These are phyloP conservation scores for Turnera subulata DNA, from an alignment of 345 rosid species.

Conservation along the genomic window DNA sequence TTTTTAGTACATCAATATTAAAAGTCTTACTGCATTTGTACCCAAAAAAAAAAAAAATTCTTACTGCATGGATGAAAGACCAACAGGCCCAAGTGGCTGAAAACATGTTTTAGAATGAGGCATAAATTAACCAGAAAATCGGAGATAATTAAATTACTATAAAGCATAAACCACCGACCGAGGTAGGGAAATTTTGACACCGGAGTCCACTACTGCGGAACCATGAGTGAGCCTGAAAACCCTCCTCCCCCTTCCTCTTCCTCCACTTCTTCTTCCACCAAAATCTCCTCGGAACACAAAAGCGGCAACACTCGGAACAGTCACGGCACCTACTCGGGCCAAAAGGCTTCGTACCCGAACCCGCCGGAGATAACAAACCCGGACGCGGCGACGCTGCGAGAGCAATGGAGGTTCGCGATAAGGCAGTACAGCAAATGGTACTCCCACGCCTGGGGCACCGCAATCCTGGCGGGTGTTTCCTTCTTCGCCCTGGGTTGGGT, in stretches of 20 bases:
- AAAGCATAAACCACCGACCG: too few species aligned
- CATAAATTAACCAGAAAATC: too few species aligned
- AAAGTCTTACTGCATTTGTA: too few species aligned
- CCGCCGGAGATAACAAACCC: slow-evolving; percentile 62
- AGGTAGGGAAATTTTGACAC: too few species aligned
- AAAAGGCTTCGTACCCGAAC: slow-evolving; percentile 45
- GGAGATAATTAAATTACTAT: too few species aligned
- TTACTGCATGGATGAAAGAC: too few species aligned
- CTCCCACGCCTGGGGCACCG: slow-evolving; percentile 90
- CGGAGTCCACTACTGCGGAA: background rate
- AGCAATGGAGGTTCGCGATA: slow-evolving; percentile 82
- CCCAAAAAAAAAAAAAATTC: too few species aligned
- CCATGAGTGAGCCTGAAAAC: slow-evolving; percentile 3
- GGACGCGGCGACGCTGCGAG: slow-evolving; percentile 68
- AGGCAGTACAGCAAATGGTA: slow-evolving; percentile 77
- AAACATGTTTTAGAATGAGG: too few species aligned
- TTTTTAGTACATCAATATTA: too few species aligned
- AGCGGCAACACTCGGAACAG: background rate
- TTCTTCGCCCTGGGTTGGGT: slow-evolving; percentile 87
- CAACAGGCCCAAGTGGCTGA: too few species aligned
- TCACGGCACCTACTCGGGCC: slow-evolving; percentile 30
- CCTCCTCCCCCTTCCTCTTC: background rate
- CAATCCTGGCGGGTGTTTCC: slow-evolving; percentile 73
- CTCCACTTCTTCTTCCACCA: background rate
- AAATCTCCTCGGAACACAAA: slow-evolving; percentile 4